Evolutionary conservation across 2,329 filamentous ascomycete genomes (phyloP).

Genomic region (Lachnellula occidentalis): DNA sequence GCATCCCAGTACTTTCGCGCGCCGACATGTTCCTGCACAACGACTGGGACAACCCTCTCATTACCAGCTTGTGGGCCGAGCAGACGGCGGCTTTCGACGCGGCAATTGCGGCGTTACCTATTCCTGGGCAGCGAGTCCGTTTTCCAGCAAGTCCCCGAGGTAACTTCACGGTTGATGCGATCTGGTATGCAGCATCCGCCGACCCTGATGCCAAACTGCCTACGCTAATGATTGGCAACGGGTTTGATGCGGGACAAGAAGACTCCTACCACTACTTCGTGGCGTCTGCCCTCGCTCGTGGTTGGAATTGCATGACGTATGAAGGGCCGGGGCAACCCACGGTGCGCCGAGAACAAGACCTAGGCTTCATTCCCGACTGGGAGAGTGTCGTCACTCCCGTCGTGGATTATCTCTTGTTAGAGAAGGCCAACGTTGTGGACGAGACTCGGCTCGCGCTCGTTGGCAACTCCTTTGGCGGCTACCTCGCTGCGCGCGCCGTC

Average conservation of each 20-base stretch:
- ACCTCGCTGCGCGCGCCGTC: not conserved
- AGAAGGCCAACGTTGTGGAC: not conserved
- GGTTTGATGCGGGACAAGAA: not conserved
- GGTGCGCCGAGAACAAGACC: constrained; percentile 35
- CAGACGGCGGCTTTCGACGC: constrained; percentile 4
- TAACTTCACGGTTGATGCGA: not conserved
- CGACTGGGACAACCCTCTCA: constrained; percentile 3
- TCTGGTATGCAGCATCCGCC: not conserved
- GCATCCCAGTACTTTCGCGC: constrained; percentile 8
- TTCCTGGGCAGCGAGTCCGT: not conserved
- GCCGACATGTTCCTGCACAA: constrained; percentile 12
- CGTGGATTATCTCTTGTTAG: constrained; percentile 34
- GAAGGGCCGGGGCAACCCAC: constrained; percentile 42
- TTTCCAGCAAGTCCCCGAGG: not conserved
- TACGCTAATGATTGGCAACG: not conserved
- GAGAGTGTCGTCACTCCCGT: constrained; percentile 37
- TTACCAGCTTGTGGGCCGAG: not conserved
- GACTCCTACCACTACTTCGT: not conserved
- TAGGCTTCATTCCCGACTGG: constrained; percentile 42
- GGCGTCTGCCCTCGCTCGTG: constrained; percentile 26
- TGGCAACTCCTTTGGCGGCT: constrained; percentile 31
- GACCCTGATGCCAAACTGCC: not conserved
- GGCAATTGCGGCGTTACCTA: not conserved
- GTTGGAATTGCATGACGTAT: constrained; percentile 41
- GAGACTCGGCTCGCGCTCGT: constrained; percentile 23